These are phyloP conservation scores for Keithomyces neogunnii DNA, from an alignment of 2,329 filamentous ascomycete genomes.

Conservation along the genomic window DNA sequence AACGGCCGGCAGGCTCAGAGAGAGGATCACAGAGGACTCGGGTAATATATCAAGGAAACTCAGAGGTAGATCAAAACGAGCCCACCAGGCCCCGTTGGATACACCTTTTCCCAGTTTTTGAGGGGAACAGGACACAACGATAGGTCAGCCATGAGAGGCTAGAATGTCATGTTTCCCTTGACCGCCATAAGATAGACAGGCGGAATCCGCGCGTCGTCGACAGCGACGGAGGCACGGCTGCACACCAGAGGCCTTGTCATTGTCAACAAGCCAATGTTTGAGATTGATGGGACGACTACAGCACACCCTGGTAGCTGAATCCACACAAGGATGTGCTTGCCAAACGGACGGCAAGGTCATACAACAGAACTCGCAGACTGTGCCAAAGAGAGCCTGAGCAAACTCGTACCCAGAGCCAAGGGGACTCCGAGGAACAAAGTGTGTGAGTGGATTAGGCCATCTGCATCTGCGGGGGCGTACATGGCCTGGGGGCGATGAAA, in stretches of 20 bases:
- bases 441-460: not conserved
- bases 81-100: constrained; percentile 1
- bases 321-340: constrained; percentile 31
- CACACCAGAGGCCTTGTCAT: not conserved
- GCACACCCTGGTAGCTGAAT: constrained; percentile 2
- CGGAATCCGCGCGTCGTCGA: not conserved
- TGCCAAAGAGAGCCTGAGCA: too few species aligned
- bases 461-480: not conserved
- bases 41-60: not conserved
- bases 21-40: not conserved
- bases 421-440: not conserved
- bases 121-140: not conserved
- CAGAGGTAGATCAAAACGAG: not conserved
- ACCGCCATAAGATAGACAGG: not conserved
- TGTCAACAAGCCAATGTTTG: constrained; percentile 32
- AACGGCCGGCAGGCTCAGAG: not conserved
- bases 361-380: not conserved
- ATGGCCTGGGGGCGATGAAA: constrained; percentile 1
- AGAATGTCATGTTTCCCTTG: not conserved
- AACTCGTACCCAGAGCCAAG: not conserved
- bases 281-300: constrained; percentile 37
- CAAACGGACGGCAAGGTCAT: constrained; percentile 10
- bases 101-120: not conserved
- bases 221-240: not conserved
- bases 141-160: not conserved